Percentiles rank a stretch among this genome's conserved stretches.
These are phyloP conservation scores for Umbelopsis vinacea DNA, from an alignment of 192 early-diverging fungal species.

Conservation along the genomic window DNA sequence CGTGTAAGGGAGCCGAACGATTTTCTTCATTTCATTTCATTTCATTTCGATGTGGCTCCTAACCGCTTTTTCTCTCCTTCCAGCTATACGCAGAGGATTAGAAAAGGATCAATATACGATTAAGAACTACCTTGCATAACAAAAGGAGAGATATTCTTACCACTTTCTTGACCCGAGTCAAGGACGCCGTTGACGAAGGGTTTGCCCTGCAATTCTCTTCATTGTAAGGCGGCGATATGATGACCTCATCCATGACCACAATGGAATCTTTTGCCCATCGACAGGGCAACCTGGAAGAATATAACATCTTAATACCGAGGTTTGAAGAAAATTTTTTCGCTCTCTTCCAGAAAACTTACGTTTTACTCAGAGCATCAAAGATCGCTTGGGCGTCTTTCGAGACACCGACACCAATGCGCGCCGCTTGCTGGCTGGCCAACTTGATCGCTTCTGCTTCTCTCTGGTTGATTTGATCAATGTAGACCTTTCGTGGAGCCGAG, in stretches of 20 bases:
- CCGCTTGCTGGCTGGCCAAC: slow-evolving; percentile 47
- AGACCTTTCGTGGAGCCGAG: slow-evolving; percentile 35
- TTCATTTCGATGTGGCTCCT: not conserved
- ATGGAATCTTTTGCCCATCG: slow-evolving; percentile 76
- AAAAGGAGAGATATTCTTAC: slow-evolving; percentile 38
- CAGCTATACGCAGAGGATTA: not conserved
- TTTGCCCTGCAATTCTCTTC: slow-evolving; percentile 70
- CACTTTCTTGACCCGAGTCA: slow-evolving; percentile 80
- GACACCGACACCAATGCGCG: slow-evolving; percentile 80
- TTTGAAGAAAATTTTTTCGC: not conserved
- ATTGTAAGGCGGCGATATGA: slow-evolving; percentile 75
- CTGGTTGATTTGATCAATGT: slow-evolving; percentile 56
- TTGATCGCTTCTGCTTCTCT: slow-evolving; percentile 57
- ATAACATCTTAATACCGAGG: not conserved
- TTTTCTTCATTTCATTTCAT: not conserved
- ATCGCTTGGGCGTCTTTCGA: slow-evolving; percentile 74
- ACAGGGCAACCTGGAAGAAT: slow-evolving; percentile 65
- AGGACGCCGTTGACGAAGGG: slow-evolving; percentile 52
- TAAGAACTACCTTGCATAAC: not conserved
- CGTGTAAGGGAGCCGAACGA: not conserved
- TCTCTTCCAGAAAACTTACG: slow-evolving; percentile 46
- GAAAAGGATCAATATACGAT: not conserved
- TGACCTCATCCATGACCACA: slow-evolving; percentile 81
- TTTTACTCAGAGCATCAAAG: slow-evolving; percentile 82
- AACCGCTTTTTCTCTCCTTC: slow-evolving; percentile 16